A percentile compares a stretch with the other conserved stretches of the same genome.
Evolutionary conservation across 2,329 filamentous ascomycete species (phyloP).

Genomic region (Calonectria pseudoreteaudii): DNA sequence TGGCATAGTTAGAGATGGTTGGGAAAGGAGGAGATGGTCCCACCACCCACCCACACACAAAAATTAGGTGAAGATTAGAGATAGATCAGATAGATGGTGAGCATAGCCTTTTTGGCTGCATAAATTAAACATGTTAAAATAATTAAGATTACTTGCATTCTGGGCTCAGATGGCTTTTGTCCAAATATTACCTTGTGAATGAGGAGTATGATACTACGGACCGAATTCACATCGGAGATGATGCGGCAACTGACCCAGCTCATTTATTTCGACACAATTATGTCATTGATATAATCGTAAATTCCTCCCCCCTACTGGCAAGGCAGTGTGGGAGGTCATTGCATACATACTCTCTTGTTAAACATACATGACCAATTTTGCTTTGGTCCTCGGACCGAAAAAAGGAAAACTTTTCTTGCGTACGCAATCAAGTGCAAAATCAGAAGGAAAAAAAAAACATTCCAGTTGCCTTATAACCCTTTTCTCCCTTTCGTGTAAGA

Average conservation of each 20-base stretch:
- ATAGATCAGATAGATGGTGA: constrained; percentile 10
- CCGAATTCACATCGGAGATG: neutral
- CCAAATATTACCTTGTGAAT: neutral
- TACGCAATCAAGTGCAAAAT: neutral
- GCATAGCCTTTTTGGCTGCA: neutral
- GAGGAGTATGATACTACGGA: neutral
- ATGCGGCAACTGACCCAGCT: neutral
- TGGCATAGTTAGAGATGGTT: neutral
- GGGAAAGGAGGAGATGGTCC: neutral
- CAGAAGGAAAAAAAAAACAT: neutral
- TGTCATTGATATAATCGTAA: constrained; percentile 1
- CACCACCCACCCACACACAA: neutral
- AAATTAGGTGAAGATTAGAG: constrained; percentile 5
- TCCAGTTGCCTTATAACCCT: constrained; percentile 6
- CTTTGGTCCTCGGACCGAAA: neutral
- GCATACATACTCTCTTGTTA: constrained; percentile 4
- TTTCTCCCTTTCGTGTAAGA: constrained; percentile 9
- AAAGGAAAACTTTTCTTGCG: too few relatives aligned
- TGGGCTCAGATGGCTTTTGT: neutral
- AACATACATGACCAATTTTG: neutral
- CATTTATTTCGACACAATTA: neutral
- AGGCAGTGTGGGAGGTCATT: neutral
- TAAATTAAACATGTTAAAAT: neutral
- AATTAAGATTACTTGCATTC: neutral
- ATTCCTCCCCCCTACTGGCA: neutral